Evolutionary conservation across 208 protist species (phyloP).

Genomic region (Porcisia deanei): DNA sequence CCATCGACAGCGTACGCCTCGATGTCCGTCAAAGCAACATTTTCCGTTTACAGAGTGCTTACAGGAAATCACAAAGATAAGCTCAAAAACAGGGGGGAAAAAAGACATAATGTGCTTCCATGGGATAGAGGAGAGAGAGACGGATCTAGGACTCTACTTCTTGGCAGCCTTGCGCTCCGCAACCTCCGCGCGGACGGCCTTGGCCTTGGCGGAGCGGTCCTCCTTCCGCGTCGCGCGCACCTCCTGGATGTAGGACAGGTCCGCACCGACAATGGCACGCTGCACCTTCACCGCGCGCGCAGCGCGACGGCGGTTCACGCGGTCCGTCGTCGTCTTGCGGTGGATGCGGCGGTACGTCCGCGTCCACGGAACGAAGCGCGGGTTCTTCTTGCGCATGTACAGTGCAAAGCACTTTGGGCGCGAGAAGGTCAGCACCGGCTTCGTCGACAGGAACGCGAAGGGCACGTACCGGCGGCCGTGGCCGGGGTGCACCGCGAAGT

Average conservation of each 20-base stretch:
- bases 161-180: conserved; percentile 91
- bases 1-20: too few relatives aligned
- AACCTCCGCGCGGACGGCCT: conserved; percentile 88
- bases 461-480: conserved; percentile 94
- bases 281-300: conserved; percentile 71
- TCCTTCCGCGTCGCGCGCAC: conserved; percentile 76
- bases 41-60: too few relatives aligned
- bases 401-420: conserved; percentile 89
- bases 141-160: conserved; percentile 52
- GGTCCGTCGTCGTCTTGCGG: conserved; percentile 91
- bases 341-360: conserved; percentile 93
- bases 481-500: conserved; percentile 93
- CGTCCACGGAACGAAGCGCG: conserved; percentile 92
- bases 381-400: conserved; percentile 96
- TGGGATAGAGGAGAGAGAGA: background rate
- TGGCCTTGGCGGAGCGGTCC: conserved; percentile 89
- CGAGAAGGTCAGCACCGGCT: conserved; percentile 93
- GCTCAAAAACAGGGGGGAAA: background rate
- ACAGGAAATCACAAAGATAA: conserved; percentile 1
- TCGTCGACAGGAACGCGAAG: conserved; percentile 93
- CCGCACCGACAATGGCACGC: conserved; percentile 87
- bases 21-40: too few relatives aligned
- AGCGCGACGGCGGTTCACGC: conserved; percentile 80
- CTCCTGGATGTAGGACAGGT: conserved; percentile 91
- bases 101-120: background rate